Conservation (phyloP, 1,284 basidiomycete genomes). For the Ganoderma sinense region DNA sequence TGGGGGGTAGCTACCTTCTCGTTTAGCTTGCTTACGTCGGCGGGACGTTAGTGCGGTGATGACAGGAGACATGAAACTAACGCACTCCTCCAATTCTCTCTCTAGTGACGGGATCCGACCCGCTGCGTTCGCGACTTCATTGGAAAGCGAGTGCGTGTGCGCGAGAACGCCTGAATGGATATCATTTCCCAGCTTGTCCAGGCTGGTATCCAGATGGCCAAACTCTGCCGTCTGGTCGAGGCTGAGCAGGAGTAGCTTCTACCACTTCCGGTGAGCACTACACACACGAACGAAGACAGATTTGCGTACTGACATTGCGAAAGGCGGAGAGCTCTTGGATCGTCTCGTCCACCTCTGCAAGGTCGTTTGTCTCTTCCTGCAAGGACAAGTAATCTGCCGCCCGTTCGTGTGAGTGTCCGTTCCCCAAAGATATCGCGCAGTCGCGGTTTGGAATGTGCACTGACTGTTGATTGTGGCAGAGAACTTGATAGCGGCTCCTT, state of each 20-base stretch:
- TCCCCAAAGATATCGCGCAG: too few species aligned
- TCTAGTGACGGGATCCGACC: not conserved
- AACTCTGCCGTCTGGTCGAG: not conserved
- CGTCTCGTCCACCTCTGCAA: not conserved
- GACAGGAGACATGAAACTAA: not conserved
- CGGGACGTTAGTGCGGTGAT: not conserved
- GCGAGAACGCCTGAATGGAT: not conserved
- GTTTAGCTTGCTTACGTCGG: not conserved
- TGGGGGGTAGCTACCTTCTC: not conserved
- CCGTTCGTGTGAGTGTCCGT: not conserved
- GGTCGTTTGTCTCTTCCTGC: conserved; percentile 4
- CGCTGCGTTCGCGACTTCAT: not conserved
- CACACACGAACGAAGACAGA: not conserved
- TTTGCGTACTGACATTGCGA: not conserved
- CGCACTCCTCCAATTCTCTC: not conserved
- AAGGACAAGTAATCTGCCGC: not conserved
- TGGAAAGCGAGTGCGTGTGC: not conserved
- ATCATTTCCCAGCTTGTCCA: not conserved
- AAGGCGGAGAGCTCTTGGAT: not conserved
- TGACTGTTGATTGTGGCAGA: not conserved
- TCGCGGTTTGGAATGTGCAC: not conserved
- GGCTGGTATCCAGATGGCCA: not conserved
- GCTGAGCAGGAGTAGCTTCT: not conserved
- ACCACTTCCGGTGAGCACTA: not conserved
- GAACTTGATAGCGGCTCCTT: not conserved